A percentile compares a stretch with the other conserved stretches of the same genome.
These are phyloP conservation scores for Pycnococcus provasolii DNA, from an alignment of 139 green algal species.

Conservation along the genomic window DNA sequence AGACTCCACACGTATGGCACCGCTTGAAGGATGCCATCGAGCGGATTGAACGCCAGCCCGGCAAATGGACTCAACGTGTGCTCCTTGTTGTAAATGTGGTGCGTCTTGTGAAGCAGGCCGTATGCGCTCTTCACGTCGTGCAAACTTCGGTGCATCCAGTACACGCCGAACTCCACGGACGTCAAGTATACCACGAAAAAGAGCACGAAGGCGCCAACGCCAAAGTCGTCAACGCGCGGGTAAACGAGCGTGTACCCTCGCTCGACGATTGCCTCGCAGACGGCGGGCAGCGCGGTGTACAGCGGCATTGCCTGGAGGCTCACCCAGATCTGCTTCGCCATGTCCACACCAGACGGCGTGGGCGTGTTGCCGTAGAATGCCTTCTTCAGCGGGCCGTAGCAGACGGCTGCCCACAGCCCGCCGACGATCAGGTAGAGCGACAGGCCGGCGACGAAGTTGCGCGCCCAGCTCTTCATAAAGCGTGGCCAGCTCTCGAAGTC, in stretches of 20 bases:
- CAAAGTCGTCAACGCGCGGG: conserved; percentile 54
- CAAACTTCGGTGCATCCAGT: conserved; percentile 84
- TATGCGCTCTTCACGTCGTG: conserved; percentile 63
- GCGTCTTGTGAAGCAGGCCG: conserved; percentile 61
- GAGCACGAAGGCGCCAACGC: conserved; percentile 46
- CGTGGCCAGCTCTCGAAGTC: not conserved
- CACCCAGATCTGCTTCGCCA: conserved; percentile 52
- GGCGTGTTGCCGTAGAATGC: not conserved
- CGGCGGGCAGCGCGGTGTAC: conserved; percentile 67
- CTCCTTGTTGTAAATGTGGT: conserved; percentile 99
- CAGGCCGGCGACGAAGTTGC: conserved; percentile 53
- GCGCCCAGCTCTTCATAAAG: conserved; percentile 28
- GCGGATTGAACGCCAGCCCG: conserved; percentile 82
- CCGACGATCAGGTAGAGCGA: conserved; percentile 60
- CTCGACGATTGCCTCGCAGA: conserved; percentile 65
- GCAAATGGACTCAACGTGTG: conserved; percentile 89
- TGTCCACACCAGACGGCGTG: conserved; percentile 13
- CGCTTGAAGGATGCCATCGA: conserved; percentile 53
- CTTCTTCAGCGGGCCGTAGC: conserved; percentile 9
- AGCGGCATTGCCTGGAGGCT: conserved; percentile 64
- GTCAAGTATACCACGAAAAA: conserved; percentile 79
- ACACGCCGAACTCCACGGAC: conserved; percentile 83
- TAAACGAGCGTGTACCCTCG: conserved; percentile 72
- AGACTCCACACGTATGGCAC: conserved; percentile 67
- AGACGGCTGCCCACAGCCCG: conserved; percentile 60